Evolutionary conservation across 169 alveolate genomes (phyloP).

Genomic region (Plasmodium inui): DNA sequence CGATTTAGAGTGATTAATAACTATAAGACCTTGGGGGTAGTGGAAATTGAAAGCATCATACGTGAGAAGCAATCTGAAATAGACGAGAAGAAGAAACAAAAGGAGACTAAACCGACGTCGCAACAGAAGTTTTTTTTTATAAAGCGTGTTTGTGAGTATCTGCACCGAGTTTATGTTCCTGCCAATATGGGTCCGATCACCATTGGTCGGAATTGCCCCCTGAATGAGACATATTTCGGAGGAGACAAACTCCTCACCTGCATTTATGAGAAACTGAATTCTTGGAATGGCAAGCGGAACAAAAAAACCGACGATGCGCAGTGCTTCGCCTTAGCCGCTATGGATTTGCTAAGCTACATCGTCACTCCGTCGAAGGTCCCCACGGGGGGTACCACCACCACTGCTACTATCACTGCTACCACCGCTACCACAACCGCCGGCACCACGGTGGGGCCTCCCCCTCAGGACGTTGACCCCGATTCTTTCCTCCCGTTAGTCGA

Average conservation of each 20-base stretch:
- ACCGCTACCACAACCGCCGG: not conserved
- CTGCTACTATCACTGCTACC: not conserved
- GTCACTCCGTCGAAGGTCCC: not conserved
- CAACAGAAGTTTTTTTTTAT: slow-evolving; percentile 47
- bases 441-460: not conserved
- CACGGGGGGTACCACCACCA: not conserved
- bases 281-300: slow-evolving; percentile 47
- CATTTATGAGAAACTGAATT: slow-evolving; percentile 43
- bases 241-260: slow-evolving; percentile 32
- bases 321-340: not conserved
- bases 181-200: not conserved
- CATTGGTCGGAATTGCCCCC: not conserved
- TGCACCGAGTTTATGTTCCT: not conserved
- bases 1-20: slow-evolving; percentile 27
- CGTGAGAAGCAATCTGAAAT: slow-evolving; percentile 32
- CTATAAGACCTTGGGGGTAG: slow-evolving; percentile 41
- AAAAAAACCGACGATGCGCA: slow-evolving; percentile 13
- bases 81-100: slow-evolving; percentile 45
- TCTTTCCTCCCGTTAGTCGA: slow-evolving; percentile 4
- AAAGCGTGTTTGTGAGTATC: slow-evolving; percentile 58
- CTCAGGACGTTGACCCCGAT: not conserved
- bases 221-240: slow-evolving; percentile 47
- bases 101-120: slow-evolving; percentile 42
- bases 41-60: slow-evolving; percentile 16
- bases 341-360: not conserved